A percentile compares a stretch with the other conserved stretches of the same genome.
Conservation (phyloP, 805 yeast genomes). For the Helenozyma baotianmanensis region DNA sequence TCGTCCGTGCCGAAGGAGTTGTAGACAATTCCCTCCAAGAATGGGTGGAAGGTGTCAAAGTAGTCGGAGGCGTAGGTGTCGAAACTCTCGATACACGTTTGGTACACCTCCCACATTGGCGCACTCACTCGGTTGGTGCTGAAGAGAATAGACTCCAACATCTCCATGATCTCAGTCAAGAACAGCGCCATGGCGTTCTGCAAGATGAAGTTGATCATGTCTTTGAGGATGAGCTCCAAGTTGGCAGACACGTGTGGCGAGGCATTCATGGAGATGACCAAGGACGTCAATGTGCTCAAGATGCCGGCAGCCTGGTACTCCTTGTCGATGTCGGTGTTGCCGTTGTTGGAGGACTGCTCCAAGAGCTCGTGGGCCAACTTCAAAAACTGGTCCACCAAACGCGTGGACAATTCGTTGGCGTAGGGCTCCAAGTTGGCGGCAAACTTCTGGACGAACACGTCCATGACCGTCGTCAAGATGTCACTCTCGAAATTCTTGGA, state of each 20-base stretch:
- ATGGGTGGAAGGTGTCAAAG: constrained; percentile 52
- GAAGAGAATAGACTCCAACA: constrained; percentile 50
- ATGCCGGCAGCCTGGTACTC: constrained; percentile 43
- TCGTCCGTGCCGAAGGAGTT: constrained; percentile 41
- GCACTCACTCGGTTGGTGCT: constrained; percentile 51
- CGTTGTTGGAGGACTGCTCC: constrained; percentile 17
- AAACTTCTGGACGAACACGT: constrained; percentile 40
- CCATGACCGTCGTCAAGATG: constrained; percentile 42
- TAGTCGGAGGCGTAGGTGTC: constrained; percentile 58
- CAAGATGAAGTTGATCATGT: constrained; percentile 29
- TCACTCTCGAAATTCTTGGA: constrained; percentile 42
- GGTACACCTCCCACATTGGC: constrained; percentile 48
- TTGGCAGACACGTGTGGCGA: constrained; percentile 34
- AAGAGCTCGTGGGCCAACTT: constrained; percentile 58
- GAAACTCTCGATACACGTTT: constrained; percentile 47
- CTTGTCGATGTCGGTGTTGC: constrained; percentile 25
- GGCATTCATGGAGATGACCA: constrained; percentile 39
- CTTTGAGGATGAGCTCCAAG: constrained; percentile 31
- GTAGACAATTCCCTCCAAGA: constrained; percentile 50
- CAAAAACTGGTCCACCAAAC: constrained; percentile 70
- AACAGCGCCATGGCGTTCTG: constrained; percentile 39
- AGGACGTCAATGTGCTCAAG: constrained; percentile 37
- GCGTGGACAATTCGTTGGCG: constrained; percentile 38
- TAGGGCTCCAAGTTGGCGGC: constrained; percentile 54
- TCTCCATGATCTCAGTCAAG: constrained; percentile 36